phyloP scores from a whole-genome alignment of 225 moss, liverwort and hornwort species.

The Climacium dendroides region DNA sequence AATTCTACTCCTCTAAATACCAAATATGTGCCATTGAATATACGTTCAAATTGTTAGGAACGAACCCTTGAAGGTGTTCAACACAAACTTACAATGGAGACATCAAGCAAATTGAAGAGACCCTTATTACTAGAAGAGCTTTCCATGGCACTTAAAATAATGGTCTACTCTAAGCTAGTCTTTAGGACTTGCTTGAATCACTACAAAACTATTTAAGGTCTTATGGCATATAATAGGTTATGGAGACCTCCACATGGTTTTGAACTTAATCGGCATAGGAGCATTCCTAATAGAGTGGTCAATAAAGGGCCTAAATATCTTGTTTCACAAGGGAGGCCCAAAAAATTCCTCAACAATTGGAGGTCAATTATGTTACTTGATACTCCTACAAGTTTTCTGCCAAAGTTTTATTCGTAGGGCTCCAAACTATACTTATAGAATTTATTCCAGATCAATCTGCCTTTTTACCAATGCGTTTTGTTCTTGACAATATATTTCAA shows the following conservation, averaged over 20 bases:
- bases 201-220: neutral
- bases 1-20: neutral
- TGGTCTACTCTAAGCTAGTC: too few relatives aligned
- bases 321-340: neutral
- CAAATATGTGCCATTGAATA: neutral
- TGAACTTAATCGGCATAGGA: neutral
- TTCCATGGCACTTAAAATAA: rapidly evolving
- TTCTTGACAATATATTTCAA: neutral
- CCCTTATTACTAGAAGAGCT: neutral
- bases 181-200: rapidly evolving
- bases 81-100: neutral
- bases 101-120: neutral
- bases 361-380: neutral
- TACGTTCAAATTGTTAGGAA: rapidly evolving
- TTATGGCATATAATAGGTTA: neutral
- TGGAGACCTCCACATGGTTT: neutral
- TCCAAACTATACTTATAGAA: neutral
- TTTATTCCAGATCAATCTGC: neutral
- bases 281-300: neutral
- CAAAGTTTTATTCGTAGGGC: neutral
- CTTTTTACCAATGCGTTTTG: too few relatives aligned
- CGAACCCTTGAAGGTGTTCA: neutral
- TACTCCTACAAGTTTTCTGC: neutral
- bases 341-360: neutral
- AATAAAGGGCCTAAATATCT: neutral